Conservation (phyloP, 345 rosid species). For the Syzygium grande region DNA sequence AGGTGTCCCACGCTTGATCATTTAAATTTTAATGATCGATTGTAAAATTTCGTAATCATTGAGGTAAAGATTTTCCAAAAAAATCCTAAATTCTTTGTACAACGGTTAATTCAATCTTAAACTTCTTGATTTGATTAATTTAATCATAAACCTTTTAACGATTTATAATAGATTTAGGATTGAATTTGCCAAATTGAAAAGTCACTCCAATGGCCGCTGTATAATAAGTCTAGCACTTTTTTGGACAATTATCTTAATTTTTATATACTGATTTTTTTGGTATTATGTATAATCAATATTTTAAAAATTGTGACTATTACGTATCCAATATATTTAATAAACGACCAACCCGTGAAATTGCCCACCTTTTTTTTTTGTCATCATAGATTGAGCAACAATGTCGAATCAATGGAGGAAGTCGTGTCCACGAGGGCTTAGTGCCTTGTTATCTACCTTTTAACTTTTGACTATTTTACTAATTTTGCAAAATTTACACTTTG, state of each 20-base stretch:
- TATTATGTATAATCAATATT: no score
- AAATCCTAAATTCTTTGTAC: not conserved
- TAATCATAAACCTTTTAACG: not conserved
- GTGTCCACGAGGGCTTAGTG: no score
- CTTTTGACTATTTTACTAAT: no score
- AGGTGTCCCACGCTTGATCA: not conserved
- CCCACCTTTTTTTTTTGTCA: not conserved
- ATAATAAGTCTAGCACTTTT: not conserved
- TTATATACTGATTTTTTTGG: no score
- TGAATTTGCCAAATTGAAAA: not conserved
- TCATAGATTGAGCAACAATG: no score
- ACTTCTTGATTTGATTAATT: not conserved
- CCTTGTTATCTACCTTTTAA: no score
- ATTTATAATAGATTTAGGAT: not conserved
- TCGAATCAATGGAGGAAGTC: no score
- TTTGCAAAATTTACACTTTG: no score
- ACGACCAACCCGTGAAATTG: not conserved
- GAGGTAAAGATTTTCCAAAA: not conserved
- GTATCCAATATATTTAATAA: no score
- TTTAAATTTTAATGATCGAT: not conserved
- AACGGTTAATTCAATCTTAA: accelerated
- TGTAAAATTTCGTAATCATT: not conserved
- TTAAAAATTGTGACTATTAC: not conserved
- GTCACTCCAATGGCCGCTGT: accelerated
- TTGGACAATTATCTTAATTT: not conserved